Evolutionary conservation across 257 asterid species (phyloP), one percentile per base, ranked within the genome.

Genomic region (Ilex asprella): DNA sequence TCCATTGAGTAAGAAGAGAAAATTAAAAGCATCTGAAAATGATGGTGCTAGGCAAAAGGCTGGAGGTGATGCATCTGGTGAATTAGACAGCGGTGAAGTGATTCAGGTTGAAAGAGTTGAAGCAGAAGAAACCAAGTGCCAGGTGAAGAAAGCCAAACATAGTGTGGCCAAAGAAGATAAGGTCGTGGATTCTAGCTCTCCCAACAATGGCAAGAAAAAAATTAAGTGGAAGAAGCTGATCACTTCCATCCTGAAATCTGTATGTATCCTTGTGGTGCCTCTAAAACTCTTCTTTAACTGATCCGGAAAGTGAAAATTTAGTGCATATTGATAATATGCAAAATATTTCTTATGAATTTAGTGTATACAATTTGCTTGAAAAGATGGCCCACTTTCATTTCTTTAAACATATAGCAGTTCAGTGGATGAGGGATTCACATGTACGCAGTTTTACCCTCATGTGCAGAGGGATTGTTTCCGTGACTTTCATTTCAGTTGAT

Each of bases 201-300:
- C 55, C 16, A 67, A 21, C 27, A 54, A 44, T 55, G 67, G 64
- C 61, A 69, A 60, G 70, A 81, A 74, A 80, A 70, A 76, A 64
- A 85, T 86, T 56, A 80, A 87, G 76, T 89, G 97, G 99, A 93
- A 89, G 80, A 89, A 85, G 76, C 82, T 93, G 65, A 89, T 93
- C 59, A 70, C 86, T 59, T 77, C 90, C 47, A 84, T 86, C 62
- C 60, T 92, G 69, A 79, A 79, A 82, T 85, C 94, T 47, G 99
- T 92, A 82, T 5, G 91, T 78, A 15, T 61, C 10, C 15, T 2
- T 14, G 3, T 21, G 11, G 15, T 2, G 1, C 12, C 13, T 2
- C 52, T 10, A 2, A 14, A 14, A 7, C 14, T 11, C 52, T 11
- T 11, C 27, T 46, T 46, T 46, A 7, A 2, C 3, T 46, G 6